Conservation (phyloP, 148 eudicot genomes). For the Salicornia ramosissima region DNA sequence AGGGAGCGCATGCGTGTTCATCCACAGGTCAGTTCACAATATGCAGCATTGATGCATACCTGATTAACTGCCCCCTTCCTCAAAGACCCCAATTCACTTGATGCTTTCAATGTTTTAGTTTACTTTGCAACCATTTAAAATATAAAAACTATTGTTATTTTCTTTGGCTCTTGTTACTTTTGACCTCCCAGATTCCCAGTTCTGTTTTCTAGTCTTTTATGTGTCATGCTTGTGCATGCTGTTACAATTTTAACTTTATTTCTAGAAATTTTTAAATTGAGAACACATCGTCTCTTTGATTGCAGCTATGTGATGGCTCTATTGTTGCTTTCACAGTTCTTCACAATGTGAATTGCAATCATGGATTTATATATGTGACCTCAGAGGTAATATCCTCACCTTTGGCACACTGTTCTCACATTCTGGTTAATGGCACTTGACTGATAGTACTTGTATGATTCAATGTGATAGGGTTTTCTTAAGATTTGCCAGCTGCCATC, state of each 20-base stretch:
- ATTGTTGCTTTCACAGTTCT: conserved; percentile 91
- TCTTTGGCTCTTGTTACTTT: neutral
- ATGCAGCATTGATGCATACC: neutral
- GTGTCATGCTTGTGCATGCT: conserved; percentile 1
- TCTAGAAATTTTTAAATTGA: neutral
- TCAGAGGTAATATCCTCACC: conserved; percentile 53
- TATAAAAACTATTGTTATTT: neutral
- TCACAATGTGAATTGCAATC: conserved; percentile 96
- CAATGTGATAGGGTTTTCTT: conserved; percentile 59
- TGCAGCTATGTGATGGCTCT: conserved; percentile 93
- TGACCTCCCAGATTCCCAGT: neutral
- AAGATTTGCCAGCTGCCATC: conserved; percentile 88
- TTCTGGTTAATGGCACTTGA: neutral
- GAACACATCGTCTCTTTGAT: conserved; percentile 9
- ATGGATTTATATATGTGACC: conserved; percentile 88
- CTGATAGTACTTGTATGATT: conserved; percentile 9
- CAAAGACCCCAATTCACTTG: too few relatives aligned
- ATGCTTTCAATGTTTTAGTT: neutral
- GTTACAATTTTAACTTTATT: neutral
- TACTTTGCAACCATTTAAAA: neutral
- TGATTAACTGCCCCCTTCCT: neutral
- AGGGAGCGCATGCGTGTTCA: conserved; percentile 90
- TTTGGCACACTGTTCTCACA: conserved; percentile 1
- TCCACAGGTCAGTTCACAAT: conserved; percentile 69
- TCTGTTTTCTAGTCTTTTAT: neutral